Evolutionary conservation across 352 stramenopile species (phyloP).

Genomic region (Thraustochytrium sp.): DNA sequence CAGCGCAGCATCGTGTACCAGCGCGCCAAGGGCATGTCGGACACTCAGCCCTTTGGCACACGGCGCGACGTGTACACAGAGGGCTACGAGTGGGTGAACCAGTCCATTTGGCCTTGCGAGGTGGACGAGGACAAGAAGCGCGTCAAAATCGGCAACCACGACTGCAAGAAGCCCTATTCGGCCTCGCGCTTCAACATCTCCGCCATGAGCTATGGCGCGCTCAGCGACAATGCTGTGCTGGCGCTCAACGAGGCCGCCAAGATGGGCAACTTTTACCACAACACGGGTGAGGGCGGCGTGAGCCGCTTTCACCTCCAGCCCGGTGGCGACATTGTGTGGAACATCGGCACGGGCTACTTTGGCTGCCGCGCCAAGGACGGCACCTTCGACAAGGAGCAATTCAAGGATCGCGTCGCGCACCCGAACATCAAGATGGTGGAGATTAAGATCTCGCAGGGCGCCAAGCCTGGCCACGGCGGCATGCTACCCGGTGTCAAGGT

Average conservation of each 20-base stretch:
- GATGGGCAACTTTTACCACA: slow-evolving; percentile 64
- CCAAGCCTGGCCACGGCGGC: slow-evolving; percentile 67
- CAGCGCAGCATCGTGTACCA: slow-evolving; percentile 60
- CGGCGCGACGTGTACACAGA: slow-evolving; percentile 54
- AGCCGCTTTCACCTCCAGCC: slow-evolving; percentile 58
- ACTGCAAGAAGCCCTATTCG: slow-evolving; percentile 58
- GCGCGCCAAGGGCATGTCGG: slow-evolving; percentile 54
- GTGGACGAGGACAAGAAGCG: slow-evolving; percentile 46
- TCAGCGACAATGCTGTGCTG: slow-evolving; percentile 59
- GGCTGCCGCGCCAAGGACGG: slow-evolving; percentile 55
- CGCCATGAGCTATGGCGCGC: slow-evolving; percentile 64
- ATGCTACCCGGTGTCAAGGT: slow-evolving; percentile 65
- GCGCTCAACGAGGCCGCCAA: slow-evolving; percentile 57
- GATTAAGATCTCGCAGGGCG: slow-evolving; percentile 67
- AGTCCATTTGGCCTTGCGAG: slow-evolving; percentile 57
- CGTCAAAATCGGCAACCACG: slow-evolving; percentile 51
- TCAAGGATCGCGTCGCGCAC: slow-evolving; percentile 21
- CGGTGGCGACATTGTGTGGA: slow-evolving; percentile 63
- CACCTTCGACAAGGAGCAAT: slow-evolving; percentile 54
- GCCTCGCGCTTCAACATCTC: slow-evolving; percentile 62
- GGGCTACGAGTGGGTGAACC: slow-evolving; percentile 63
- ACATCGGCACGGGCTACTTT: slow-evolving; percentile 71
- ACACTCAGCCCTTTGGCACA: slow-evolving; percentile 62
- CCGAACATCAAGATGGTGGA: slow-evolving; percentile 66
- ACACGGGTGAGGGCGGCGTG: slow-evolving; percentile 65